Base-by-base conservation (phyloP, 441 rosid species). In the Syzygium malaccense region DNA sequence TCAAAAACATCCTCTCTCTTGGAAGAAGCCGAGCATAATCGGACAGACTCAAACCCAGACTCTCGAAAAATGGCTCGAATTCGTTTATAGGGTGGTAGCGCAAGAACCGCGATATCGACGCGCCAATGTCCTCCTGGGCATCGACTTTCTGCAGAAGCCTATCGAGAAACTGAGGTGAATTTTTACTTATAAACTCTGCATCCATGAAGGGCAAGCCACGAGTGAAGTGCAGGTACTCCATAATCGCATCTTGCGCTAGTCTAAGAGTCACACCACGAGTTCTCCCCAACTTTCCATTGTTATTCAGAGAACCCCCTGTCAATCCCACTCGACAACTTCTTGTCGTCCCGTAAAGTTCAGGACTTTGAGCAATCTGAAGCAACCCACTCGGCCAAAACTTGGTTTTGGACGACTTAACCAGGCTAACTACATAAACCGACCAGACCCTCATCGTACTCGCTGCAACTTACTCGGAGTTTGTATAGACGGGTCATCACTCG, bases 11-110 rank as follows among this genome's bases (percentile, higher is more conserved):
- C 91, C 92, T 89, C 88, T 94, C 94, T 57, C 88, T 89, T 0
- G 95, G 97, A 87, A 98, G 94, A 58, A 95, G 87, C 68, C 91
- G 88, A 88, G 78, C n/a, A 87, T 89, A 94, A 90, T 96, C 97
- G 1, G 85, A 87, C 12, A 95, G 98, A 45, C 93, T 88, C 64
- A 98, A 60, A 64, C 99, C 98, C 86, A 93, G 88, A 89, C 99
- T 96, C 96, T 98, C 98, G 57, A 95, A 93, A 91, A 95, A 96
- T 53, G 96, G 97, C 93, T 96, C 99, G 57, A 95, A 98, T 86
- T 98, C 99, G 90, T 98, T 98, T 48, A 96, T 92, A 51, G 99
- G 97, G 85, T 95, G 95, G 90, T 93, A 97, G 54, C 92, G 90
- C 55, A 96, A 87, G 88, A 91, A 94, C 58, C 94, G 94, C 4